Percentiles rank a stretch among this genome's conserved stretches.
Evolutionary conservation across 768 basidiomycete genomes (phyloP).

Genomic region (Hebeloma cylindrosporum): DNA sequence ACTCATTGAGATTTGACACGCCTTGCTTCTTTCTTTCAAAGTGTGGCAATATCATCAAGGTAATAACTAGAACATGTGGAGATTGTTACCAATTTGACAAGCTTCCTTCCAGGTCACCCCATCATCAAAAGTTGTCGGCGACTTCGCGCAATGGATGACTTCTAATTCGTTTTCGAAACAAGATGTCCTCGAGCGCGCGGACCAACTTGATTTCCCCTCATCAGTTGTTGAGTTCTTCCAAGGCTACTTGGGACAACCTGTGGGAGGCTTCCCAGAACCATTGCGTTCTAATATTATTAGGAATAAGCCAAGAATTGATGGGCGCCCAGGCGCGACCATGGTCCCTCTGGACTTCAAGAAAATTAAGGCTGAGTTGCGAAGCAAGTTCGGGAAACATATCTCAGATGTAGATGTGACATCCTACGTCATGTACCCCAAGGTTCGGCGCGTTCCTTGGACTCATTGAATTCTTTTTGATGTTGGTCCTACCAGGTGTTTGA

Average conservation of each 20-base stretch:
- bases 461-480: conserved; percentile 2
- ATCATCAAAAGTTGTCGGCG: conserved; percentile 97
- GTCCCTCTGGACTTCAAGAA: conserved; percentile 91
- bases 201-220: conserved; percentile 94
- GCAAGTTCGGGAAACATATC: conserved; percentile 95
- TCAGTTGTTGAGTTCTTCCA: conserved; percentile 99
- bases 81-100: neutral
- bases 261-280: conserved; percentile 98
- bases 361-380: conserved; percentile 88
- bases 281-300: conserved; percentile 89
- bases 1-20: conserved; percentile 4
- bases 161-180: conserved; percentile 87
- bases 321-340: conserved; percentile 88
- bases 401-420: conserved; percentile 91
- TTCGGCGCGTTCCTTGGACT: conserved; percentile 26
- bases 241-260: conserved; percentile 96
- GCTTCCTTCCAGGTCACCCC: conserved; percentile 72
- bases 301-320: conserved; percentile 91
- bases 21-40: conserved; percentile 27
- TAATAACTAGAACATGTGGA: conserved; percentile 16
- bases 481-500: conserved; percentile 76
- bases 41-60: conserved; percentile 98
- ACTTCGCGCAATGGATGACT: conserved; percentile 99
- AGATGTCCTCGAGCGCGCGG: conserved; percentile 84
- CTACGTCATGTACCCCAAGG: conserved; percentile 99